Percentiles rank a stretch among this genome's conserved stretches.
Evolutionary conservation across 371 early-diverging fungal species (phyloP).

Genomic region (Caulochytrium protostelioides): DNA sequence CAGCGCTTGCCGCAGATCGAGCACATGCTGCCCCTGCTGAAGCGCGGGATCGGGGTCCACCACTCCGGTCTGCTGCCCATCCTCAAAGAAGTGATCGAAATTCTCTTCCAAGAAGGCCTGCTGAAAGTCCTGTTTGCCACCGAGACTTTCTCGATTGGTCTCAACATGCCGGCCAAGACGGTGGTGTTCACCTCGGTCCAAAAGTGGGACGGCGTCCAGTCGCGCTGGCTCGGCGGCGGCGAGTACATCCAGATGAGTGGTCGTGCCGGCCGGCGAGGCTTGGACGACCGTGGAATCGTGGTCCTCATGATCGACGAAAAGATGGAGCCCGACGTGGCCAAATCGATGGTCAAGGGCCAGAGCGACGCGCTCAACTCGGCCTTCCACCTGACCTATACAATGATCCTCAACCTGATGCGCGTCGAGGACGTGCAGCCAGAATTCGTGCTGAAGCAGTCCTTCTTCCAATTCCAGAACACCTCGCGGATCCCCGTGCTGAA

Average conservation of each 20-base stretch:
- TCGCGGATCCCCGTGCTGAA: slow-evolving; percentile 59
- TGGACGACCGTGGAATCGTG: slow-evolving; percentile 96
- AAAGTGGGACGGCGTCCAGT: slow-evolving; percentile 89
- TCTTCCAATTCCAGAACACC: slow-evolving; percentile 89
- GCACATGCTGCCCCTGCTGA: slow-evolving; percentile 77
- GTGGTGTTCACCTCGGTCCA: slow-evolving; percentile 94
- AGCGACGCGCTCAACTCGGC: slow-evolving; percentile 89
- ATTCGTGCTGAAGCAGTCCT: slow-evolving; percentile 82
- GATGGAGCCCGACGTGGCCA: slow-evolving; percentile 82
- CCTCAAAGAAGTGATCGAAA: slow-evolving; percentile 98
- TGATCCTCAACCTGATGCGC: slow-evolving; percentile 93
- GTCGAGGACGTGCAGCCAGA: slow-evolving; percentile 94
- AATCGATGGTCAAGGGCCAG: slow-evolving; percentile 83
- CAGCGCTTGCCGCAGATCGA: slow-evolving; percentile 84
- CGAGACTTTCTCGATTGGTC: slow-evolving; percentile 99
- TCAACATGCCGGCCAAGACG: slow-evolving; percentile 99
- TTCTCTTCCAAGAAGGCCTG: slow-evolving; percentile 96
- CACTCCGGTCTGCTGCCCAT: slow-evolving; percentile 98
- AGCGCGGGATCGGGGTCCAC: slow-evolving; percentile 98
- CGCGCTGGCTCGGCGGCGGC: slow-evolving; percentile 78
- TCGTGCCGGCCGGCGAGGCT: slow-evolving; percentile 91
- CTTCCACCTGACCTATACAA: slow-evolving; percentile 97
- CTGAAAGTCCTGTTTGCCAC: slow-evolving; percentile 99
- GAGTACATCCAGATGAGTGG: slow-evolving; percentile 99
- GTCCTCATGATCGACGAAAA: slow-evolving; percentile 92